Evolutionary conservation across 1,139 yeast genomes (phyloP).

Genomic region (Saccharomycopsis phalli): DNA sequence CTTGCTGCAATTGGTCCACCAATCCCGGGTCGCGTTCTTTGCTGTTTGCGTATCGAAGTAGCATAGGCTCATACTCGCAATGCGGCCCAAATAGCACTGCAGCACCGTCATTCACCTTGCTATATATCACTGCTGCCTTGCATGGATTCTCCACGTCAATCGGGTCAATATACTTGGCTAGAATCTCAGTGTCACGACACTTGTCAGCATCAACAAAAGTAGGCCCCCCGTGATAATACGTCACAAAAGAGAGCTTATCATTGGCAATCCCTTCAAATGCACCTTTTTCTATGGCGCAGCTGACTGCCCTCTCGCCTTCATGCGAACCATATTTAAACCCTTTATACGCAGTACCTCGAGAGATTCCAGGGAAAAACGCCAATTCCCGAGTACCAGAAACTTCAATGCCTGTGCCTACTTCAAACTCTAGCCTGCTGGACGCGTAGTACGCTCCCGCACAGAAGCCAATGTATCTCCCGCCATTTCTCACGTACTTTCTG

Average conservation of each 20-base stretch:
- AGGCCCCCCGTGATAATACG: conserved; percentile 84
- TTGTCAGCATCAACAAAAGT: conserved; percentile 67
- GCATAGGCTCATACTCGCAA: conserved; percentile 69
- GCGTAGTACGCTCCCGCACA: conserved; percentile 97
- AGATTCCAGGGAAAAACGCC: conserved; percentile 69
- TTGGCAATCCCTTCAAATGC: conserved; percentile 25
- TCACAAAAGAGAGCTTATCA: conserved; percentile 28
- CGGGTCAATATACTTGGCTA: conserved; percentile 53
- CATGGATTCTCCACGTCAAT: conserved; percentile 34
- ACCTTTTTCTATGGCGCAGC: conserved; percentile 33
- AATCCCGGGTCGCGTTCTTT: conserved; percentile 29
- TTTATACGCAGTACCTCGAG: conserved; percentile 70
- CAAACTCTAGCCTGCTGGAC: conserved; percentile 72
- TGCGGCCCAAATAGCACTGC: conserved; percentile 82
- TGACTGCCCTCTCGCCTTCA: conserved; percentile 59
- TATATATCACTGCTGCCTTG: conserved; percentile 60
- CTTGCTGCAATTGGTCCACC: conserved; percentile 32
- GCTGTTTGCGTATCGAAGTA: conserved; percentile 33
- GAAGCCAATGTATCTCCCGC: conserved; percentile 78
- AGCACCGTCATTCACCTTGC: conserved; percentile 64
- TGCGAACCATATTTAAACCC: conserved; percentile 79
- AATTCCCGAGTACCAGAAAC: conserved; percentile 82
- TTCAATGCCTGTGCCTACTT: conserved; percentile 62
- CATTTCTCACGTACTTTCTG: conserved; percentile 55
- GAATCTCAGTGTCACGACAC: conserved; percentile 50